Conservation (phyloP, 139 green algal genomes). For the Dunaliella primolecta region DNA sequence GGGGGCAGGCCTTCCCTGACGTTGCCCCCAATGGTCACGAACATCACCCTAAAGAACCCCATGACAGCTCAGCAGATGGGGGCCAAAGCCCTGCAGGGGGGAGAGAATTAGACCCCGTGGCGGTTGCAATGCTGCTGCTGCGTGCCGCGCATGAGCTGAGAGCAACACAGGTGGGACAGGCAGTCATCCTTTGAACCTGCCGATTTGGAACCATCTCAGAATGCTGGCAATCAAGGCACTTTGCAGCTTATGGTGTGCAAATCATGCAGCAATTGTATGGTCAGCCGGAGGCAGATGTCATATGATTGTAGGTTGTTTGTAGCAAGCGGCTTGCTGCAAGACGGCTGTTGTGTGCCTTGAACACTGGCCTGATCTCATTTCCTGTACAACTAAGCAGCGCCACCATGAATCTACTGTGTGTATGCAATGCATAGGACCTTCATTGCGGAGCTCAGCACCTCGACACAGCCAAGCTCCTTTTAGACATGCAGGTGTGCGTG, state of each 20-base stretch:
- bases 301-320: too few species aligned
- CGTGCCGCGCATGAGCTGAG: neutral
- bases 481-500: neutral
- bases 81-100: neutral
- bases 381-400: too few species aligned
- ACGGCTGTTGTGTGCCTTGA: too few species aligned
- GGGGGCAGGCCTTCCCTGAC: neutral
- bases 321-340: too few species aligned
- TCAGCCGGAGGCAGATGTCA: too few species aligned
- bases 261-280: too few species aligned
- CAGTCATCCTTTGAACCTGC: too few species aligned
- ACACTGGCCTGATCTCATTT: too few species aligned
- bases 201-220: too few species aligned
- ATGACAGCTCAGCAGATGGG: neutral
- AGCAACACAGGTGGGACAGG: neutral
- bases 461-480: neutral
- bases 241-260: too few species aligned
- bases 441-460: neutral
- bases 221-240: too few species aligned
- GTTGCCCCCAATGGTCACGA: neutral
- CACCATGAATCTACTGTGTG: too few species aligned
- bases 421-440: conserved; percentile 2
- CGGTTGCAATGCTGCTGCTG: neutral
- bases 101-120: neutral
- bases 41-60: neutral